Evolutionary conservation across 1,284 basidiomycete genomes (phyloP), one percentile per base, ranked within the genome.

Genomic region (Ustilago sp.): DNA sequence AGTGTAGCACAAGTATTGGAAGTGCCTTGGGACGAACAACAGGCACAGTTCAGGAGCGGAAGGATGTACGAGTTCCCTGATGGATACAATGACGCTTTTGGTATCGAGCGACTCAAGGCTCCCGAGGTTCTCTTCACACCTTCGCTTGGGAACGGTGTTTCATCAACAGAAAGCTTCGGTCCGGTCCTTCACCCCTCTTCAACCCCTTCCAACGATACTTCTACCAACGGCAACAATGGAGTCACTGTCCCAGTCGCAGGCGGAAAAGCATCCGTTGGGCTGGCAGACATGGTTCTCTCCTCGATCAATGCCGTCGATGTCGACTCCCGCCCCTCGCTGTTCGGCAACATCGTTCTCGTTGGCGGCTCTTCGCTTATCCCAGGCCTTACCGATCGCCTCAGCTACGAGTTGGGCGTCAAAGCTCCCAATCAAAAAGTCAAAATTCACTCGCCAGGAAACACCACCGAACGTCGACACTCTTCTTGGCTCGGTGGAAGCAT

Each of bases 101-200:
- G 92, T 4, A 83, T 90, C 17, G 93, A 96, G 82, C 90, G 96
- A 38, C 93, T 92, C 86, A 88, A 89, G 63, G 91, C 95, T 41
- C 93, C 95, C 65, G 97, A 99, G 86, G 90, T 94, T 64, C 92
- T 94, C 86, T 98, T 98, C 88, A 90, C 90, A 68, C 93, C 95
- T 65, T 90, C 90, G 34, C 90, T 90, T 41, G 91, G 92, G 79
- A 89, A 66, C 39, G 74, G 68, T 38, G 53, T 70, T 15, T 53
- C 65, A 8, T 76, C 74, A 1, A 65, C 45, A 34, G 68, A 71
- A 50, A 62, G 48, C 54, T 61, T 64, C 13, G 63, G 65, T n/a
- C 12, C 70, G 5, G 60, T 63, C 13, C 45, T 66, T 1, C 59
- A 69, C 58, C 58, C 68, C 32, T 59, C 68, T 12, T 61, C 68